Conservation (phyloP, 768 basidiomycete genomes). For the Filobasidium floriforme region DNA sequence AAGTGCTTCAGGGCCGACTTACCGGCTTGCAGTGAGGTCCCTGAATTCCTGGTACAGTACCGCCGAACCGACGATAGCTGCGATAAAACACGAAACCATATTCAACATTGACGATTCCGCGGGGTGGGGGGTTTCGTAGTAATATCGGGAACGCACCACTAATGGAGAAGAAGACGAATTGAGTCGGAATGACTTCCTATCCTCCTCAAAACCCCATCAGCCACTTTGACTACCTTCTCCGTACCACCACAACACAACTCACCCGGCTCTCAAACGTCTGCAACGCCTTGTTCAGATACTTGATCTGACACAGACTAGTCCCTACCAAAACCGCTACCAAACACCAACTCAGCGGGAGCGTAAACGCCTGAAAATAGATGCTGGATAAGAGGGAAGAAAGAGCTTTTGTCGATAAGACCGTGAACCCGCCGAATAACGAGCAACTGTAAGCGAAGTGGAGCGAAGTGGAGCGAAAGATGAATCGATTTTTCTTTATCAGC, state of each 20-base stretch:
- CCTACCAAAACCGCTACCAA: constrained; percentile 53
- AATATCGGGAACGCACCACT: constrained; percentile 53
- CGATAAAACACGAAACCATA: too few relatives aligned
- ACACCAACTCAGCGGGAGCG: constrained; percentile 53
- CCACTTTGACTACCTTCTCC: background rate
- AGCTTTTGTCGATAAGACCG: constrained; percentile 88
- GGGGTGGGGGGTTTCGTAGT: too few relatives aligned
- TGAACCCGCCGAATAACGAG: constrained; percentile 53
- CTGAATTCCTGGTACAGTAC: constrained; percentile 91
- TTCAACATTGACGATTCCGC: too few relatives aligned
- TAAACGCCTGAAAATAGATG: constrained; percentile 68
- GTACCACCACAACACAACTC: constrained; percentile 17
- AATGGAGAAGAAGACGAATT: constrained; percentile 90
- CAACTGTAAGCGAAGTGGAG: constrained; percentile 21
- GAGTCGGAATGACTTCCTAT: constrained; percentile 82
- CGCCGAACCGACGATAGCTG: constrained; percentile 80
- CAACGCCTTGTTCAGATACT: constrained; percentile 53
- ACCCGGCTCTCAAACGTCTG: constrained; percentile 92
- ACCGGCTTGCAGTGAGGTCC: constrained; percentile 68
- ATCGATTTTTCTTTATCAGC: background rate
- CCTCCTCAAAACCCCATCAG: background rate
- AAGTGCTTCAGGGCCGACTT: constrained; percentile 46
- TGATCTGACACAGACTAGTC: constrained; percentile 45
- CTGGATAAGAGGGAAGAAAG: constrained; percentile 75
- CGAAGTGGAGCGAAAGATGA: background rate